phyloP scores from a whole-genome alignment of 257 asterid genomes.

The Przewalskia tangutica region DNA sequence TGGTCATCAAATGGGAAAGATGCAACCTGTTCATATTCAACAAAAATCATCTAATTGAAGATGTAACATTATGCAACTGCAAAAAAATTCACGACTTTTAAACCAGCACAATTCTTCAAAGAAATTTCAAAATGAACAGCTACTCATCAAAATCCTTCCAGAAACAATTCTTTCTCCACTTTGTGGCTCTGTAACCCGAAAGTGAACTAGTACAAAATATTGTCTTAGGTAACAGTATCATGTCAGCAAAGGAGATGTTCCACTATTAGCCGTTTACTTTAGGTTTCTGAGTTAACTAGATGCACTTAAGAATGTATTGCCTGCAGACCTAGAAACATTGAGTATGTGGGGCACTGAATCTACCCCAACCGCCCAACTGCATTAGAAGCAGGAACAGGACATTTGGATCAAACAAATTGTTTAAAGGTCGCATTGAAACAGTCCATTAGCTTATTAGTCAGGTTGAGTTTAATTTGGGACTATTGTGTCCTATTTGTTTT shows the following conservation, averaged over 20 bases:
- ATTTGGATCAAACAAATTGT: neutral
- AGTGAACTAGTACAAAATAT: neutral
- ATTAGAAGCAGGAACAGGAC: neutral
- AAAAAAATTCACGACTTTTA: neutral
- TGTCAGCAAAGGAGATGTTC: neutral
- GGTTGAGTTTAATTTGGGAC: neutral
- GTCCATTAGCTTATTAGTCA: neutral
- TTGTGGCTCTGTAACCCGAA: neutral
- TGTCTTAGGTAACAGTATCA: neutral
- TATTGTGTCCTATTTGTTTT: neutral
- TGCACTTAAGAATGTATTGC: neutral
- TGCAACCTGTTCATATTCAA: constrained; percentile 66
- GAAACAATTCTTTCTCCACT: neutral
- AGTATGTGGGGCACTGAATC: neutral
- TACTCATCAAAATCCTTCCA: neutral
- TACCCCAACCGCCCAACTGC: neutral
- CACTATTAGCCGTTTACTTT: neutral
- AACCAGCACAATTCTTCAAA: neutral
- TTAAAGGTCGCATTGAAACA: neutral
- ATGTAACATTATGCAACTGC: neutral
- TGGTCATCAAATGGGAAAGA: constrained; percentile 96
- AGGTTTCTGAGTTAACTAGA: neutral
- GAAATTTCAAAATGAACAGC: neutral
- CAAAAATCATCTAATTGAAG: neutral
- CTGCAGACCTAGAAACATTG: neutral